Evolutionary conservation across 305 asterid genomes (phyloP), one percentile per base, ranked within the genome.

Genomic region (Salvia sclarea): DNA sequence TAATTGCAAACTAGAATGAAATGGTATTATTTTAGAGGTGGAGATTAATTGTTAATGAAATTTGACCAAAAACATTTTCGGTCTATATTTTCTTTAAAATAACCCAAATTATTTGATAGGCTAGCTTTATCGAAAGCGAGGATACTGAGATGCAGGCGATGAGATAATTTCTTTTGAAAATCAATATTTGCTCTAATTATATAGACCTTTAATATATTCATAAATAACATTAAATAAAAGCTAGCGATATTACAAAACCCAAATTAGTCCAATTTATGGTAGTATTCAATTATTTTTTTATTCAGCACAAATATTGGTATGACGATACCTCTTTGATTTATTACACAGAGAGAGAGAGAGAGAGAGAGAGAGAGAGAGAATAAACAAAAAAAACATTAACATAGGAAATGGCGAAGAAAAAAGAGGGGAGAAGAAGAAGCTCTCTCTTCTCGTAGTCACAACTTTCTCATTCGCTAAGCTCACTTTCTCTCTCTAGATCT

Each of bases 391-490:
- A 17, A 22, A 74, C 60, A 72, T 66, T 49, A 67, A 69, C 95
- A 85, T 84, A 84, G 95, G 86, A 85, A 87, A 91, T 83, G 91
- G 91, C 84, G 86, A 84, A 81, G 85, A 78, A 70, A 67, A 68
- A 81, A 68, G 66, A 70, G 69, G 65, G 85, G 68, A 74, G 84
- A 72, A 76, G 86, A 75, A 77, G 78, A 70, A 77, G 83, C 81
- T 75, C 71, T 59, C 70, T 67, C 74, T 55, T 54, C 80, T 64
- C 76, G 73, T 74, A 50, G 43, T 78, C 74, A 71, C 69, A 60
- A 58, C 76, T 66, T 76, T 75, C 75, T 64, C 71, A 21, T 79
- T 66, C 76, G 71, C 62, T 59, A 69, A 69, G 3, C 80, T 74
- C 76, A 47, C 54, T 71, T 76, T 80, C 84, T 76, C 86, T 81